Evolutionary conservation across 129 eudicot species (phyloP), one percentile per base, ranked within the genome.

Genomic region (Flaveria robusta): DNA sequence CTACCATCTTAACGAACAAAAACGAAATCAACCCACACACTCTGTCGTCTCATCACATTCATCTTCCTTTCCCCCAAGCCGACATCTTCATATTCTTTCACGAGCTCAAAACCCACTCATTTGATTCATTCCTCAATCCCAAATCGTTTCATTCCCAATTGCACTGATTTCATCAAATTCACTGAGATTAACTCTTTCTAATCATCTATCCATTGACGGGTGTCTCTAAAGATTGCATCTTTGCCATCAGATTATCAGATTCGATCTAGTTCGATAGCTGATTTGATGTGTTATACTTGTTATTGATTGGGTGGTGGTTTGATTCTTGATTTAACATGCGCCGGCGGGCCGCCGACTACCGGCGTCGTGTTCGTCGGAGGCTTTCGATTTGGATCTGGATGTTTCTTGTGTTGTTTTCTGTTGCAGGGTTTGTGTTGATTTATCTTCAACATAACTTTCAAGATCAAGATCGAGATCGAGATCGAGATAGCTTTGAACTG

Each of bases 311-410:
- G 39, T 5, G 39, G 39, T 34, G 7, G 7, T 77, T 41, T 20
- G 52, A 42, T 52, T 66, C 50, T 55, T 55, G 43, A 80, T 80
- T 9, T 59, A 81, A 83, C 85, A 93, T 93, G 98, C 81, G 96
- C 82, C 92, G 97, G 82, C 89, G 92, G 86, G 95, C 97, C 70
- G 88, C 96, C 86, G 98, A 93, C 49, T 88, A 79, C 86, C 94
- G 95, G 95, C 96, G 98, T 79, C 94, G 90, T 84, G 93, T 90
- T 79, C 81, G 98, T 59, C 75, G 90, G 81, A 78, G 87, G 84
- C 79, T 84, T 24, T 66, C 91, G 7, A 85, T 87, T 76, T 90
- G 97, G 96, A 90, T 90, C 91, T 93, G 97, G 90, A 74, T 81
- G 46, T 84, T 93, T 60, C 89, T 93, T 78, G 85, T 86, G 12